Evolutionary conservation across 805 yeast species (phyloP).

Genomic region (Lipomyces yamanashiensis): DNA sequence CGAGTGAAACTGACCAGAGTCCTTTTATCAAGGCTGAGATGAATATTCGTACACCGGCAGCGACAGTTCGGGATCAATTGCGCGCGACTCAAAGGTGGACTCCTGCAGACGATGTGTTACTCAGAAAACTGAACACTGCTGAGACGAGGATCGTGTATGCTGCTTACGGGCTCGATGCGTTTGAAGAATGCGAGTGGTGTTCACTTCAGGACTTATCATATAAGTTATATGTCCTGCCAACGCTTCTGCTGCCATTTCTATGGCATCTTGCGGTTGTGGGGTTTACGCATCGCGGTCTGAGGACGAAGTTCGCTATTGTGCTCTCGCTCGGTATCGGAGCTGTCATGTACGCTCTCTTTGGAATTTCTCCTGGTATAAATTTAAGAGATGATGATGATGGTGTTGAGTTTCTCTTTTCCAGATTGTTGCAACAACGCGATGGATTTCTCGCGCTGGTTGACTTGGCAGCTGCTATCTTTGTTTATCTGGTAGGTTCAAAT

Average conservation of each 20-base stretch:
- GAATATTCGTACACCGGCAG: neutral
- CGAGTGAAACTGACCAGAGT: too few species aligned
- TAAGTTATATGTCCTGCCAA: constrained; percentile 12
- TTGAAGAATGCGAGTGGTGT: constrained; percentile 3
- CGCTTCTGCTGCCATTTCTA: constrained; percentile 12
- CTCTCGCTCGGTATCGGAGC: neutral
- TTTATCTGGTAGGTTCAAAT: neutral
- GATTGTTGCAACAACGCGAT: constrained; percentile 15
- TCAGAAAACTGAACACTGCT: neutral
- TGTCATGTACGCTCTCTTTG: neutral
- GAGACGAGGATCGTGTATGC: constrained; percentile 11
- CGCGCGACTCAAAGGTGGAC: too few species aligned
- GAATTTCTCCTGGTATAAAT: neutral
- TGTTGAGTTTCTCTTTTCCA: neutral
- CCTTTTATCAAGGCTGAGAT: too few species aligned
- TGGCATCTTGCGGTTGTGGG: constrained; percentile 10
- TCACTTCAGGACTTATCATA: neutral
- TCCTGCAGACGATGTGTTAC: neutral
- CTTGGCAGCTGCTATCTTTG: neutral
- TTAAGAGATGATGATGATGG: neutral
- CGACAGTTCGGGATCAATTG: neutral
- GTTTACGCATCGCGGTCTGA: neutral
- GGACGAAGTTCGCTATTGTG: neutral
- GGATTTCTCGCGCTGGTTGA: constrained; percentile 5
- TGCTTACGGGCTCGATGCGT: neutral